These are phyloP conservation scores for Cystofilobasidium capitatum DNA, from an alignment of 768 basidiomycete species.

Conservation along the genomic window DNA sequence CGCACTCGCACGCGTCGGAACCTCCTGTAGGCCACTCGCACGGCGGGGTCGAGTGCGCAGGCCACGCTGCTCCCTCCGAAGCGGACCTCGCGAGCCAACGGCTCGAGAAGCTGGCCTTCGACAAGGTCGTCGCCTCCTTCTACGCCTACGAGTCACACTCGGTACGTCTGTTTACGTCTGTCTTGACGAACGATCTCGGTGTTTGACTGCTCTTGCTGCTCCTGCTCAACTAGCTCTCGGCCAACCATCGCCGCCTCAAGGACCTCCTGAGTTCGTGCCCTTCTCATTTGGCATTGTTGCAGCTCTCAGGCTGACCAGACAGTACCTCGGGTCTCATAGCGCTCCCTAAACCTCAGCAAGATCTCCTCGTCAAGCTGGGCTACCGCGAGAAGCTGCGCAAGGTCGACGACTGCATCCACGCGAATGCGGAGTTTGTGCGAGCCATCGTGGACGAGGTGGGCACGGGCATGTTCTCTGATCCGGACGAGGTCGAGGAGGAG, in stretches of 20 bases:
- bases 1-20: constrained; percentile 11
- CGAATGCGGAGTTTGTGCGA: constrained; percentile 67
- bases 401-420: constrained; percentile 69
- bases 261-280: constrained; percentile 21
- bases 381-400: constrained; percentile 69
- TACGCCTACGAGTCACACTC: constrained; percentile 21
- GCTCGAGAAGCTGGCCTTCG: constrained; percentile 2
- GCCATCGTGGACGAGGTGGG: constrained; percentile 75
- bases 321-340: constrained; percentile 43
- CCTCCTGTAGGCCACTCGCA: constrained; percentile 14
- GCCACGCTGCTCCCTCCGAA: constrained; percentile 3
- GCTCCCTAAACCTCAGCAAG: constrained; percentile 60
- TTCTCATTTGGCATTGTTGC: no score
- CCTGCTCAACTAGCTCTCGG: neutral
- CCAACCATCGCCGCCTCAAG: constrained; percentile 25
- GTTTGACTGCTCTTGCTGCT: neutral
- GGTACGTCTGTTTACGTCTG: neutral
- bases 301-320: neutral
- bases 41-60: neutral
- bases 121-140: constrained; percentile 11
- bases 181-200: neutral
- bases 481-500: constrained; percentile 36
- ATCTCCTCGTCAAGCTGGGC: constrained; percentile 56
- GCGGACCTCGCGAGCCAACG: constrained; percentile 9
- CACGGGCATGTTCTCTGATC: constrained; percentile 34